These are phyloP conservation scores for Amanita subjunquillea DNA, from an alignment of 768 basidiomycete genomes.

Conservation along the genomic window DNA sequence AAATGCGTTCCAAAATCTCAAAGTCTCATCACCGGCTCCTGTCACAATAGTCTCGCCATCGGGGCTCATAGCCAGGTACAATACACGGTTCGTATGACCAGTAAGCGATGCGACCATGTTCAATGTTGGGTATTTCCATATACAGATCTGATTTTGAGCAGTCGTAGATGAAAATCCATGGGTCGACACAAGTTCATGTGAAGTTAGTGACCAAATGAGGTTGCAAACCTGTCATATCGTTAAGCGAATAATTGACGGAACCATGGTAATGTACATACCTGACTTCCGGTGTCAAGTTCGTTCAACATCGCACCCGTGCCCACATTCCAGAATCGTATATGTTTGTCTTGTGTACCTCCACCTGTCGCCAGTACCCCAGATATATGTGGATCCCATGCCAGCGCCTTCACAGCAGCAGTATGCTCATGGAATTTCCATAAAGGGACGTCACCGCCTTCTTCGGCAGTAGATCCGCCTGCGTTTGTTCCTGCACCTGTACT, in stretches of 20 bases:
- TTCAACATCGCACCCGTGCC: slow-evolving; percentile 75
- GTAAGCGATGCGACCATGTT: slow-evolving; percentile 92
- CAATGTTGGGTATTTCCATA: slow-evolving; percentile 90
- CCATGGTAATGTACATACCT: slow-evolving; percentile 42
- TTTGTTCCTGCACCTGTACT: not conserved
- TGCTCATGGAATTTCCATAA: slow-evolving; percentile 96
- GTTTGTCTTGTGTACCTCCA: slow-evolving; percentile 98
- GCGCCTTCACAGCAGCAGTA: slow-evolving; percentile 93
- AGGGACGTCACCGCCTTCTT: slow-evolving; percentile 45
- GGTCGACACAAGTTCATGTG: slow-evolving; percentile 95
- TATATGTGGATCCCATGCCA: slow-evolving; percentile 97
- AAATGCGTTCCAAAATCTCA: slow-evolving; percentile 97
- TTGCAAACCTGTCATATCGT: slow-evolving; percentile 71
- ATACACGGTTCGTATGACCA: slow-evolving; percentile 89
- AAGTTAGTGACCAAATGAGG: slow-evolving; percentile 90
- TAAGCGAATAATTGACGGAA: slow-evolving; percentile 7
- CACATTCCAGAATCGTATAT: slow-evolving; percentile 96
- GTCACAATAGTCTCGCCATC: slow-evolving; percentile 98
- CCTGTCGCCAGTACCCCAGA: slow-evolving; percentile 87
- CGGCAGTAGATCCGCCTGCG: slow-evolving; percentile 11
- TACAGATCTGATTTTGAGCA: slow-evolving; percentile 92
- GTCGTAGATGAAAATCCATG: slow-evolving; percentile 93
- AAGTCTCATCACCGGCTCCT: slow-evolving; percentile 94
- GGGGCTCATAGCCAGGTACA: slow-evolving; percentile 96
- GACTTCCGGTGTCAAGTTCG: slow-evolving; percentile 90